Conservation (phyloP, 2,329 filamentous ascomycete genomes). For the Chrysoporthe cubensis region DNA sequence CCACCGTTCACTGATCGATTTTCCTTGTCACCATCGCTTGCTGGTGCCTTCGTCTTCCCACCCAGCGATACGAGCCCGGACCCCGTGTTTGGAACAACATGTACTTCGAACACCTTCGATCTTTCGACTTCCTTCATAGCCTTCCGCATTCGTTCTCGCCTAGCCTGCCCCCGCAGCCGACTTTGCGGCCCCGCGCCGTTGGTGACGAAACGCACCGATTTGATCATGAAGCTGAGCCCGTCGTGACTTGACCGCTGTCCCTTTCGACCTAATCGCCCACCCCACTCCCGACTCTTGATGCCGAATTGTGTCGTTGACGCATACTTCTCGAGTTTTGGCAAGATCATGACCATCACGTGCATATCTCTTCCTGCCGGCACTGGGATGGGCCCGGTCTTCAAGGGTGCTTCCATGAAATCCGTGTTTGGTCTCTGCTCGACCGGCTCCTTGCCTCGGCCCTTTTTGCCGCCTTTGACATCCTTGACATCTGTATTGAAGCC, state of each 20-base stretch:
- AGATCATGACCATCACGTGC: conserved; percentile 83
- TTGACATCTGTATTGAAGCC: conserved; percentile 36
- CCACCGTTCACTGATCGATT: conserved; percentile 16
- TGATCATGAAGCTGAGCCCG: conserved; percentile 86
- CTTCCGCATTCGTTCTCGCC: conserved; percentile 60
- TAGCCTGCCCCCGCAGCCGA: conserved; percentile 58
- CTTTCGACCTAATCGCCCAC: conserved; percentile 52
- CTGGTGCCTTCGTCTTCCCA: conserved; percentile 21
- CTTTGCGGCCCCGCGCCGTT: conserved; percentile 67
- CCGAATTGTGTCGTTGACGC: conserved; percentile 76
- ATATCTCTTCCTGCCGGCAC: conserved; percentile 74
- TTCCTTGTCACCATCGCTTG: conserved; percentile 27
- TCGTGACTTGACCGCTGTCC: conserved; percentile 64
- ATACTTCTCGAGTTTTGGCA: conserved; percentile 81
- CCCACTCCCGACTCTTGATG: conserved; percentile 81
- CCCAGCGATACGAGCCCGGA: conserved; percentile 7
- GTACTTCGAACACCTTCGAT: conserved; percentile 39
- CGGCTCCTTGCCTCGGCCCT: conserved; percentile 29
- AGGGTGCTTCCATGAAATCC: conserved; percentile 56
- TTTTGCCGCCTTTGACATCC: conserved; percentile 40
- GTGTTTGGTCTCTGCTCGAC: conserved; percentile 20
- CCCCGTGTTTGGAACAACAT: conserved; percentile 33
- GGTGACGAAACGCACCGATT: conserved; percentile 82
- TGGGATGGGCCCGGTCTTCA: conserved; percentile 62
- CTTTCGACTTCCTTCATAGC: conserved; percentile 57